phyloP scores from a whole-genome alignment of 768 basidiomycete genomes.

The Termitomyces sp. region DNA sequence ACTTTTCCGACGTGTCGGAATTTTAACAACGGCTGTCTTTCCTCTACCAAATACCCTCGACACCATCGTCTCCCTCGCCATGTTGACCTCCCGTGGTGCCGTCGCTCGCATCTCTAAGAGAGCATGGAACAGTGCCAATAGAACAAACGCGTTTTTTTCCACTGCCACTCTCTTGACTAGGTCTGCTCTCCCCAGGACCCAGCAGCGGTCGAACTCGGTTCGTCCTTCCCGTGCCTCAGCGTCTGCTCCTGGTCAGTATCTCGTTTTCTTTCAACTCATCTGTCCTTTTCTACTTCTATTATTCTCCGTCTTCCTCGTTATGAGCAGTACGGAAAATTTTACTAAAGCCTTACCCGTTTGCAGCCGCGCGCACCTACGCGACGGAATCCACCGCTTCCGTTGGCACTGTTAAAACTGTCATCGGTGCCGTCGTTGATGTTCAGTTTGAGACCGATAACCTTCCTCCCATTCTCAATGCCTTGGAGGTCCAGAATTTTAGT shows the following conservation, averaged over 20 bases:
- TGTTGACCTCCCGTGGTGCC: conserved; percentile 85
- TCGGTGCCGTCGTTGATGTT: conserved; percentile 99
- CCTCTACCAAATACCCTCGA: conserved; percentile 21
- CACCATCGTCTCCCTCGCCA: conserved; percentile 36
- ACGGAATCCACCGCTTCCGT: conserved; percentile 73
- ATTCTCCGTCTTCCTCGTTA: conserved; percentile 3
- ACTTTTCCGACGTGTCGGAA: conserved; percentile 39
- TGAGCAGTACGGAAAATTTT: not conserved
- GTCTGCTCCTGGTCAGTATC: conserved; percentile 46
- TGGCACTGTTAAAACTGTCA: conserved; percentile 95
- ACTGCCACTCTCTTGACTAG: conserved; percentile 57
- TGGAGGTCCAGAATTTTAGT: conserved; percentile 92
- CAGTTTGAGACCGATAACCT: conserved; percentile 95
- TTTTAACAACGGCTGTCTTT: conserved; percentile 23
- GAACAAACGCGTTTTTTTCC: conserved; percentile 77
- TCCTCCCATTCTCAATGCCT: conserved; percentile 97
- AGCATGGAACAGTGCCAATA: conserved; percentile 70
- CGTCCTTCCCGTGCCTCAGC: conserved; percentile 45
- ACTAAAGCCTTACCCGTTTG: conserved; percentile 12
- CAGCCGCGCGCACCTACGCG: conserved; percentile 78
- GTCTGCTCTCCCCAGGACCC: conserved; percentile 40
- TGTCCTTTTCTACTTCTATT: not conserved
- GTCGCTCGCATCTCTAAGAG: conserved; percentile 84
- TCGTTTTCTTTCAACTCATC: conserved; percentile 1
- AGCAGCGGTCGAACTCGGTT: conserved; percentile 39